Percentiles rank a stretch among this genome's conserved stretches.
Conservation (phyloP, 257 asterid species). For the Jacaranda copaia region DNA sequence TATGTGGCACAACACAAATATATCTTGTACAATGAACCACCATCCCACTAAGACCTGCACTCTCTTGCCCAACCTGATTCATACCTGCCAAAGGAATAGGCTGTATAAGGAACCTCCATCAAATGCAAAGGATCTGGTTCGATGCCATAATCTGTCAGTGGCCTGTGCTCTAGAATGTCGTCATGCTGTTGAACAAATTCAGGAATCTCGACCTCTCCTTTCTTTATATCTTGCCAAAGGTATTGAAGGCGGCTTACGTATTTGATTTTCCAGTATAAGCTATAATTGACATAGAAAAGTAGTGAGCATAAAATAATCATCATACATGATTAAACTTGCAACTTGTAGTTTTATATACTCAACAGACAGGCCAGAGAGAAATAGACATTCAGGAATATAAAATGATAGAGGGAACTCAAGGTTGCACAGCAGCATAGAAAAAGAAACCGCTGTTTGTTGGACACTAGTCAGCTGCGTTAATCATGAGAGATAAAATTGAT, state of each 20-base stretch:
- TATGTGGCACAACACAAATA: not conserved
- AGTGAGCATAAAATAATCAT: not conserved
- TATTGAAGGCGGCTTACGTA: conserved; percentile 91
- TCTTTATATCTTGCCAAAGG: conserved; percentile 91
- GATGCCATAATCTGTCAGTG: conserved; percentile 90
- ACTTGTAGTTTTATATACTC: not conserved
- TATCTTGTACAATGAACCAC: conserved; percentile 25
- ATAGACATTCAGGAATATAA: not conserved
- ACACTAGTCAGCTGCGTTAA: no score
- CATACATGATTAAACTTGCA: not conserved
- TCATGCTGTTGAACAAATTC: conserved; percentile 86
- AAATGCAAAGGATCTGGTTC: conserved; percentile 85
- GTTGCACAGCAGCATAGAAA: not conserved
- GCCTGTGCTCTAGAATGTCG: conserved; percentile 81
- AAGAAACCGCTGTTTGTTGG: no score
- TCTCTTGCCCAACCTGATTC: conserved; percentile 73
- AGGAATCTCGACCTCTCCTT: conserved; percentile 80
- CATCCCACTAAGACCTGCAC: conserved; percentile 48
- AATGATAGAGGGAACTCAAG: not conserved
- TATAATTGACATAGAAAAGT: conserved; percentile 29
- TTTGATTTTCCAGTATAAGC: conserved; percentile 92
- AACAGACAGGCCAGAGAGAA: not conserved
- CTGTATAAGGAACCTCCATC: conserved; percentile 64
- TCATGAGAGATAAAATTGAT: no score
- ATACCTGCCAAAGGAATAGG: conserved; percentile 67